Conservation (phyloP, 169 alveolate genomes). For the Cryptosporidium parvum region DNA sequence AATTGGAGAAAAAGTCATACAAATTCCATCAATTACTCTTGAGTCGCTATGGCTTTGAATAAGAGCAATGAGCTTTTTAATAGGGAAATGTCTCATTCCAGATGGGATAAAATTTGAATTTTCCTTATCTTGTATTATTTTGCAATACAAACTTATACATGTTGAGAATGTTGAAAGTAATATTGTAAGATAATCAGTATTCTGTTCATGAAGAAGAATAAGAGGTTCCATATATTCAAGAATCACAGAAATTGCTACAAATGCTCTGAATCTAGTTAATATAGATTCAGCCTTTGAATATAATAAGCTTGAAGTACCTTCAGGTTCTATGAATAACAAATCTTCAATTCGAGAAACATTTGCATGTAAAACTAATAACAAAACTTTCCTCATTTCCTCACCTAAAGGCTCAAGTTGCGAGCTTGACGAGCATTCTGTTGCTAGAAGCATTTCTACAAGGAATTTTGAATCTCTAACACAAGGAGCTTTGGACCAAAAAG, state of each 20-base stretch:
- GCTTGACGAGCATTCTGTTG: conserved; percentile 34
- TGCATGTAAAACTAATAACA: conserved; percentile 60
- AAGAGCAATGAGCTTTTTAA: conserved; percentile 8
- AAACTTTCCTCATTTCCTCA: conserved; percentile 31
- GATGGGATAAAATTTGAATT: neutral
- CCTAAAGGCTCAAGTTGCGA: conserved; percentile 16
- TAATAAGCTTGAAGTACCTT: neutral
- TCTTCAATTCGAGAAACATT: conserved; percentile 62
- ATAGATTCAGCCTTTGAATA: neutral
- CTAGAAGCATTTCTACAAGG: conserved; percentile 38
- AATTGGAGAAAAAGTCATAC: conserved; percentile 60
- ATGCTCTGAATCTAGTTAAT: conserved; percentile 31
- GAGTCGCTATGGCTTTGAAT: conserved; percentile 55
- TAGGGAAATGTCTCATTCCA: conserved; percentile 29
- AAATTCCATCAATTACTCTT: conserved; percentile 68
- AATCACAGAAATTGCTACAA: conserved; percentile 21
- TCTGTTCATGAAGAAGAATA: conserved; percentile 43
- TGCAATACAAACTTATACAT: conserved; percentile 38
- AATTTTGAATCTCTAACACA: conserved; percentile 69
- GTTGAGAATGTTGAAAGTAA: conserved; percentile 49
- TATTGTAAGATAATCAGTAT: conserved; percentile 36
- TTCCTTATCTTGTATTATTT: neutral
- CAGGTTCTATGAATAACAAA: neutral
- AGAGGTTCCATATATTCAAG: conserved; percentile 68
- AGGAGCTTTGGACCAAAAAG: conserved; percentile 69